phyloP scores from a whole-genome alignment of 306 rosid genomes.

The Casuarina equisetifolia region DNA sequence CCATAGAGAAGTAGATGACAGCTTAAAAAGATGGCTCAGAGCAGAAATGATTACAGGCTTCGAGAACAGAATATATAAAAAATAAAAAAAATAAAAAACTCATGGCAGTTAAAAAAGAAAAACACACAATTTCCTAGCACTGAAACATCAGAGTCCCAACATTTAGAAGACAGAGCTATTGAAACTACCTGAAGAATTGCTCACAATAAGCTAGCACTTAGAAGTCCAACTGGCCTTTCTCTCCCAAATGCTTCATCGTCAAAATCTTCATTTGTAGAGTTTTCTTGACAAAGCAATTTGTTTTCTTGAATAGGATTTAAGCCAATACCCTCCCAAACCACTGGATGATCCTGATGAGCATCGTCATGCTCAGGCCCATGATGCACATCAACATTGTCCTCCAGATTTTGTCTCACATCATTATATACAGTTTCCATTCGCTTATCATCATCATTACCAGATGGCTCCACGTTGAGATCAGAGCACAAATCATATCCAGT shows the following conservation, averaged over 20 bases:
- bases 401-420: constrained; percentile 53
- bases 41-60: constrained; percentile 3
- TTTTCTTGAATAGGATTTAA: constrained; percentile 50
- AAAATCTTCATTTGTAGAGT: constrained; percentile 86
- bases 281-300: constrained; percentile 84
- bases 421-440: constrained; percentile 48
- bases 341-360: constrained; percentile 43
- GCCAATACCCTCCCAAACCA: constrained; percentile 66
- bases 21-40: background rate
- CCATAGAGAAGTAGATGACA: background rate
- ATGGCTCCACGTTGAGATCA: constrained; percentile 86
- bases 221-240: constrained; percentile 68
- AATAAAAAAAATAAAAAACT: background rate
- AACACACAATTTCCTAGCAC: background rate
- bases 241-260: constrained; percentile 78
- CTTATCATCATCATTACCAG: constrained; percentile 64
- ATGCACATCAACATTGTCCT: constrained; percentile 48
- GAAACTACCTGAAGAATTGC: constrained; percentile 64
- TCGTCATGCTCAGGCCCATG: constrained; percentile 60
- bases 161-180: constrained; percentile 23
- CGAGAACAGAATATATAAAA: constrained; percentile 1
- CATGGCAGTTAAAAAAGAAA: no score
- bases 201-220: constrained; percentile 67
- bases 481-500: constrained; percentile 74
- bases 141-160: background rate